A percentile compares a stretch with the other conserved stretches of the same genome.
These are phyloP conservation scores for Arachnopeziza araneosa DNA, from an alignment of 2,329 filamentous ascomycete genomes.

Conservation along the genomic window DNA sequence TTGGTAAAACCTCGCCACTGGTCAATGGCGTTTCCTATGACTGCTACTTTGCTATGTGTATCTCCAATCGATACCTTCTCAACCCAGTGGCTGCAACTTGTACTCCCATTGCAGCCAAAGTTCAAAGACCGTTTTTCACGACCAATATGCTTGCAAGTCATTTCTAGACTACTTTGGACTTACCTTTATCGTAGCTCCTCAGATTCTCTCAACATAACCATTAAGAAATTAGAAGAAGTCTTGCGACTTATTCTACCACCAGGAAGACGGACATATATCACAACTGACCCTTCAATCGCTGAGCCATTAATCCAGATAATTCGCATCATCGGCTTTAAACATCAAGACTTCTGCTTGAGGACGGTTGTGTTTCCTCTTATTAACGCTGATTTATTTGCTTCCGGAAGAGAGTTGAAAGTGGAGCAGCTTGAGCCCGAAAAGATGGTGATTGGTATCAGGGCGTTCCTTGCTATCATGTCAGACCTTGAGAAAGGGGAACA, in stretches of 20 bases:
- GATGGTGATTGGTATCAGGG: constrained; percentile 94
- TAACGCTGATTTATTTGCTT: constrained; percentile 81
- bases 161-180: constrained; percentile 88
- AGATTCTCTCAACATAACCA: constrained; percentile 62
- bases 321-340: constrained; percentile 86
- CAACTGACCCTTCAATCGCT: constrained; percentile 75
- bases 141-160: constrained; percentile 77
- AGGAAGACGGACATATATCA: constrained; percentile 73
- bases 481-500: constrained; percentile 83
- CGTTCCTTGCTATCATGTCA: constrained; percentile 87
- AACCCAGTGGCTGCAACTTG: constrained; percentile 78
- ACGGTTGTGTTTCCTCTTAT: constrained; percentile 92
- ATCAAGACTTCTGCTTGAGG: constrained; percentile 89
- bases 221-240: constrained; percentile 84
- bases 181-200: constrained; percentile 78
- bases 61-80: constrained; percentile 80
- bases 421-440: constrained; percentile 93
- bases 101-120: constrained; percentile 71
- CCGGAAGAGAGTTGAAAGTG: constrained; percentile 56
- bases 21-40: constrained; percentile 81
- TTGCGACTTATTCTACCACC: constrained; percentile 77
- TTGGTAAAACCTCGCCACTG: constrained; percentile 90
- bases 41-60: constrained; percentile 80
- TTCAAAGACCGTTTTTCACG: constrained; percentile 78
- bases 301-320: constrained; percentile 92